Evolutionary conservation across 331 rosid genomes (phyloP).

Genomic region (Arachis monticola): DNA sequence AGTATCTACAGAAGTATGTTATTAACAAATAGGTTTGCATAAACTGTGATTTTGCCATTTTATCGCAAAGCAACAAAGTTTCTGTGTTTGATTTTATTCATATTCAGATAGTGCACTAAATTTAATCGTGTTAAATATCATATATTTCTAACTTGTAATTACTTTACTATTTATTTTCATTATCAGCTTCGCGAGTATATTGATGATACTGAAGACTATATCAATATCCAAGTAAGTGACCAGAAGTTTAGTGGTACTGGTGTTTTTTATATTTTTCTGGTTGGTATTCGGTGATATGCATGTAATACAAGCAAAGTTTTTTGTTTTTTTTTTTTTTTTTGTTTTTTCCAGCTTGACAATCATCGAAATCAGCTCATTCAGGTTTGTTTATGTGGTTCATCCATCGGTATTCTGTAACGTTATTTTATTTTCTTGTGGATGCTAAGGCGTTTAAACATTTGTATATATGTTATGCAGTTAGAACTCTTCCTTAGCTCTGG

Average conservation of each 20-base stretch:
- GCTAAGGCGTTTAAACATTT: conserved; percentile 18
- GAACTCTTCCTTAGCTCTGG: conserved; percentile 91
- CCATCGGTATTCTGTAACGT: conserved; percentile 13
- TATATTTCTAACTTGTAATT: conserved; percentile 24
- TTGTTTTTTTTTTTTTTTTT: no score
- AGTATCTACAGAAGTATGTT: conserved; percentile 1
- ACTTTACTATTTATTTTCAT: conserved; percentile 16
- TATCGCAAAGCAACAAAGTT: conserved; percentile 16
- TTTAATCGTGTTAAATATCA: background rate
- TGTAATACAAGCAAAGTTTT: conserved; percentile 8
- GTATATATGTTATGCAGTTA: conserved; percentile 55
- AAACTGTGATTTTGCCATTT: conserved; percentile 20
- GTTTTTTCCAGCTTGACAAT: conserved; percentile 72
- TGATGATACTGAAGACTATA: conserved; percentile 96
- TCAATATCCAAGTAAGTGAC: conserved; percentile 78
- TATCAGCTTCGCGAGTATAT: conserved; percentile 89
- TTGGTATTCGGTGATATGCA: conserved; percentile 7
- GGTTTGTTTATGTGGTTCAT: conserved; percentile 51
- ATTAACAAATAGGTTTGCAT: conserved; percentile 1
- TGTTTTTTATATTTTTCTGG: background rate
- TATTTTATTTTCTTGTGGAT: background rate
- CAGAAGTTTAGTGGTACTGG: background rate
- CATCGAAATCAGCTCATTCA: conserved; percentile 95
- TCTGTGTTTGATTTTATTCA: background rate
- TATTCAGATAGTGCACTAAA: background rate